Evolutionary conservation across 768 basidiomycete genomes (phyloP).

Genomic region (Kondoa malvinella): DNA sequence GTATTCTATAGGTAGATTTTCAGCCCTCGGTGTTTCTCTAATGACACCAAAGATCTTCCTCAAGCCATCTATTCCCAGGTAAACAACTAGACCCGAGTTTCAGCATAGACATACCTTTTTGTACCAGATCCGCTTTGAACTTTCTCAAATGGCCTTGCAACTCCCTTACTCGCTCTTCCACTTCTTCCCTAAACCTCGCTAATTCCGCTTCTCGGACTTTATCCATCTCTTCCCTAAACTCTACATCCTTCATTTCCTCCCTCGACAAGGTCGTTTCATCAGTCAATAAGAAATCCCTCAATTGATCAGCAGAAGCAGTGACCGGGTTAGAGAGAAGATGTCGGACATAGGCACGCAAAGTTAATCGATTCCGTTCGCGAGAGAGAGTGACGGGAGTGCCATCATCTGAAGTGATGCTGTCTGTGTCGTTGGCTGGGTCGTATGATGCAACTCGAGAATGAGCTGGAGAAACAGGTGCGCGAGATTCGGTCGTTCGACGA

Average conservation of each 20-base stretch:
- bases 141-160: slow-evolving; percentile 64
- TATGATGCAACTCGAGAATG: background rate
- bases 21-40: slow-evolving; percentile 57
- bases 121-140: slow-evolving; percentile 82
- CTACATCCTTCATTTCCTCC: slow-evolving; percentile 63
- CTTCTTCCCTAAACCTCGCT: slow-evolving; percentile 68
- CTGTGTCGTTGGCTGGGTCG: slow-evolving; percentile 13
- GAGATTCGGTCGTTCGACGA: slow-evolving; percentile 31
- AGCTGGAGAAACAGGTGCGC: slow-evolving; percentile 4
- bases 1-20: slow-evolving; percentile 65
- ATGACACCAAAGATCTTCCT: slow-evolving; percentile 75
- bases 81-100: background rate
- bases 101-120: slow-evolving; percentile 17
- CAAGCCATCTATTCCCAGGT: slow-evolving; percentile 53
- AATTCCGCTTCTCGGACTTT: slow-evolving; percentile 68
- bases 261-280: slow-evolving; percentile 50
- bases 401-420: slow-evolving; percentile 10
- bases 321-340: slow-evolving; percentile 50
- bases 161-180: slow-evolving; percentile 66
- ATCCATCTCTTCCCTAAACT: slow-evolving; percentile 72
- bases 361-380: slow-evolving; percentile 86
- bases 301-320: slow-evolving; percentile 69
- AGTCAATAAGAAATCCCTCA: slow-evolving; percentile 67
- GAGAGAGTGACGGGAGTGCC: slow-evolving; percentile 30
- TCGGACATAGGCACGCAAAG: slow-evolving; percentile 82